Evolutionary conservation across 768 basidiomycete genomes (phyloP).

Genomic region (Mycena sanguinolenta): DNA sequence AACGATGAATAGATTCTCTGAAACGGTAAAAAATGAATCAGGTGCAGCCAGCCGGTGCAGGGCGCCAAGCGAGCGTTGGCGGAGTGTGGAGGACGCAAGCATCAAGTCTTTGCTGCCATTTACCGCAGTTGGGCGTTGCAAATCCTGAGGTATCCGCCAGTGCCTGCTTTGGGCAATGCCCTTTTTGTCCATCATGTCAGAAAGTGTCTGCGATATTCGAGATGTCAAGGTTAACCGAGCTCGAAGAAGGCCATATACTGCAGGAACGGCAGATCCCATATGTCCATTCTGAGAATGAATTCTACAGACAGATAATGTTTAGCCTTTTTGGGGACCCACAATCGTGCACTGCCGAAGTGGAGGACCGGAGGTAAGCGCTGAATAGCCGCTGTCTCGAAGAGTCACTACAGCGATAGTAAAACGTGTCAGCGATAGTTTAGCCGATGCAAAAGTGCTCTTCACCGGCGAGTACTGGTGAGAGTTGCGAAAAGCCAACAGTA

Average conservation of each 20-base stretch:
- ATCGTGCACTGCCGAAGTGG: not conserved
- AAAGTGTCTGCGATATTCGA: no score
- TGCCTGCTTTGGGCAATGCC: constrained; percentile 2
- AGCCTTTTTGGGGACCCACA: not conserved
- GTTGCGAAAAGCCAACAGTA: no score
- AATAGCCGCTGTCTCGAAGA: no score
- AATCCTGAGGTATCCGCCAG: not conserved
- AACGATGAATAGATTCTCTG: constrained; percentile 2
- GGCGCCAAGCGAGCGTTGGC: constrained; percentile 1
- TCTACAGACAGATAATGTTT: not conserved
- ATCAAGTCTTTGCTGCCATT: not conserved
- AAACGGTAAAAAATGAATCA: constrained; percentile 19
- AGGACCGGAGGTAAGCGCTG: no score
- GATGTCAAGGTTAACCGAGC: not conserved
- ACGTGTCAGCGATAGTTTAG: no score
- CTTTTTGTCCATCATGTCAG: not conserved
- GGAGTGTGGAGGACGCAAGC: not conserved
- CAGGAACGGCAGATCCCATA: not conserved
- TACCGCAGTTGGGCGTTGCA: constrained; percentile 2
- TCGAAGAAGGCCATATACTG: not conserved
- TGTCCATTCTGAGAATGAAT: not conserved
- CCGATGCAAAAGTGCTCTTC: no score
- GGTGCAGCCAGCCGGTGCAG: constrained; percentile 1
- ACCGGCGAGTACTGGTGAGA: no score
- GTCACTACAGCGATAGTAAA: no score